phyloP scores from a whole-genome alignment of 805 yeast genomes.

The Novakomyces olei region DNA sequence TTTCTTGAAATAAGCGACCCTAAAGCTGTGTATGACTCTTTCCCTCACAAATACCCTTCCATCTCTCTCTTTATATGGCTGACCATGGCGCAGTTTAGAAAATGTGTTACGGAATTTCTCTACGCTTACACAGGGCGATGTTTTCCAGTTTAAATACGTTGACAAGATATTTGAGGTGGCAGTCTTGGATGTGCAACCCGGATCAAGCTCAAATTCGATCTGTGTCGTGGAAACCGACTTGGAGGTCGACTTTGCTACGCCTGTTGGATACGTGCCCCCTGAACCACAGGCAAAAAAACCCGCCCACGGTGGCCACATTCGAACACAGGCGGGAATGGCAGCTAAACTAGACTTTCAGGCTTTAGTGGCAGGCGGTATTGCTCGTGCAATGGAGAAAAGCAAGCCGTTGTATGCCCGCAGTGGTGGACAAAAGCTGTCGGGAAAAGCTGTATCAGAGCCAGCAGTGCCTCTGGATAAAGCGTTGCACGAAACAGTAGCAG shows the following conservation, averaged over 20 bases:
- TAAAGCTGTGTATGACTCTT: slow-evolving; percentile 87
- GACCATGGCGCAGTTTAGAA: no score
- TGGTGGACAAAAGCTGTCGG: slow-evolving; percentile 49
- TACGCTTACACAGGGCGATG: slow-evolving; percentile 63
- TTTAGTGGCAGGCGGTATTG: slow-evolving; percentile 8
- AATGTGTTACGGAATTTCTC: slow-evolving; percentile 78
- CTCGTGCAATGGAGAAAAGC: slow-evolving; percentile 8
- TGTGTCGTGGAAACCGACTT: slow-evolving; percentile 94
- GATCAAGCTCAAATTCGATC: slow-evolving; percentile 29
- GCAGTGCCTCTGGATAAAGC: background rate
- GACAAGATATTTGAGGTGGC: slow-evolving; percentile 55
- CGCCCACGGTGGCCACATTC: slow-evolving; percentile 1
- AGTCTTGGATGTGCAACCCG: slow-evolving; percentile 52
- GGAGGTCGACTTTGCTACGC: slow-evolving; percentile 95
- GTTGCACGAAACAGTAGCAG: background rate
- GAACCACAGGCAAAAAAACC: slow-evolving; percentile 4
- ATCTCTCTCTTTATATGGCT: no score
- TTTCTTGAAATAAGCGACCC: slow-evolving; percentile 88
- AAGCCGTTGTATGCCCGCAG: slow-evolving; percentile 26
- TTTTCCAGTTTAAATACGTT: slow-evolving; percentile 68
- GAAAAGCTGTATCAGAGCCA: slow-evolving; percentile 6
- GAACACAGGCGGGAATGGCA: slow-evolving; percentile 4
- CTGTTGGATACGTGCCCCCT: slow-evolving; percentile 81
- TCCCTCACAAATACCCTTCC: no score
- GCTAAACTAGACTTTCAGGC: slow-evolving; percentile 7